Base-by-base conservation (phyloP, 306 rosid genomes). In the Quercus cerris region DNA sequence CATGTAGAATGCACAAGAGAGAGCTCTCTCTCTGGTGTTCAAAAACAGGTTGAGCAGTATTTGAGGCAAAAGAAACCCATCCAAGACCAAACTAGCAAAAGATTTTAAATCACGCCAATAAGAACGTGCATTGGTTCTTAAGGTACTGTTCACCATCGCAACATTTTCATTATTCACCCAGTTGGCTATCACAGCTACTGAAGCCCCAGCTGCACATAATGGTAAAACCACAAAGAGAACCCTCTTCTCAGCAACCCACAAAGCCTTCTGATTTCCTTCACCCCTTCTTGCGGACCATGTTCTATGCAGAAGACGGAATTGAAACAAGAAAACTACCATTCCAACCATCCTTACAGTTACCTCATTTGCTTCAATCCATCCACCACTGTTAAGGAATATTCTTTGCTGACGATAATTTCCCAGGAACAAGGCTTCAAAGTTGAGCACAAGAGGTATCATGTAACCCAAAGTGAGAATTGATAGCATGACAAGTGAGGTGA, bases 361-460 rank as follows among this genome's bases (percentile, higher is more conserved):
- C 74, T 85, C 90, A 78, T 89, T 77, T 5, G 81, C 86, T 84
- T 83, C 87, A 72, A 85, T 82, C 97, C 97, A 86, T 35, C 88
- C 88, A 55, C 77, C 85, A 63, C 59, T 54, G 73, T 77, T 87
- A 68, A 84, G 77, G 3, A 82, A 68, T 13, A 69, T 22, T 38
- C 70, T 75, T 74, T 74, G 75, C 64, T 12, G 61, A 31, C 68
- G 66, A 22, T 67, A 64, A 74, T 69, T 86, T 76, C 59, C 76
- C 35, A 59, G 17, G 76, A 90, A 82, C 71, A 87, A 77, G 57
- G 91, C 94, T 77, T 86, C 89, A 20, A 93, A 88, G 86, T 89
- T 89, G 6, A 90, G 78, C 61, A 92, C 75, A 30, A 91, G 92
- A 11, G 92, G 92, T 33, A 88, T 61, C 85, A 86, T 84, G 69